Conservation (phyloP, 2,329 filamentous ascomycete genomes). For the Neocatenulostroma microsporum region DNA sequence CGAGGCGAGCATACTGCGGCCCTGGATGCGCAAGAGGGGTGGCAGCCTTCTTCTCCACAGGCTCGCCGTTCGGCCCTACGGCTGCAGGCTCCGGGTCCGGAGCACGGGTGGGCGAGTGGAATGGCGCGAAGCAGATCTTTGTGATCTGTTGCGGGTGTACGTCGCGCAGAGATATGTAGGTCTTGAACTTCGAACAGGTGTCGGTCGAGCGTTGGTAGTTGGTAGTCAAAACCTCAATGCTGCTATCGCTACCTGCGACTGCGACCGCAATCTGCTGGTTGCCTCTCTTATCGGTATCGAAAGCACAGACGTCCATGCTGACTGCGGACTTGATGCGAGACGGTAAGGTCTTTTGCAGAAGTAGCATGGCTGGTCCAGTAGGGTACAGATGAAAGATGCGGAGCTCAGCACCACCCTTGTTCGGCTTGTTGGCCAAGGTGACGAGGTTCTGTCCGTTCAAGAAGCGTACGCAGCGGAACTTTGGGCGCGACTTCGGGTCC, state of each 20-base stretch:
- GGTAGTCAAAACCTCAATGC: constrained; percentile 68
- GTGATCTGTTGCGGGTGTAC: constrained; percentile 55
- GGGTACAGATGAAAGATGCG: constrained; percentile 54
- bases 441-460: constrained; percentile 46
- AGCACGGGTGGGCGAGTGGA: constrained; percentile 33
- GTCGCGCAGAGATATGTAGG: constrained; percentile 46
- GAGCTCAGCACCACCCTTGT: constrained; percentile 49
- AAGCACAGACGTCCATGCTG: constrained; percentile 65
- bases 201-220: constrained; percentile 54
- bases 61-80: constrained; percentile 16
- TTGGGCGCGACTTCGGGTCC: constrained; percentile 34
- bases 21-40: constrained; percentile 22
- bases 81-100: constrained; percentile 18
- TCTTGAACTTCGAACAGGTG: constrained; percentile 41
- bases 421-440: constrained; percentile 49
- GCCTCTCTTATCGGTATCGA: constrained; percentile 51
- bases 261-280: constrained; percentile 74
- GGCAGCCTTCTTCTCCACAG: constrained; percentile 7
- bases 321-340: constrained; percentile 64
- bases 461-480: constrained; percentile 51
- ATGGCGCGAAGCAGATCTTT: constrained; percentile 41
- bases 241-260: constrained; percentile 70
- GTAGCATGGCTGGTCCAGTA: constrained; percentile 43
- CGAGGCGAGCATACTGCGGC: constrained; percentile 63
- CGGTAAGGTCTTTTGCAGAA: constrained; percentile 53